A percentile compares a stretch with the other conserved stretches of the same genome.
Conservation (phyloP, 208 protist species). For the Naegleria gruberi region DNA sequence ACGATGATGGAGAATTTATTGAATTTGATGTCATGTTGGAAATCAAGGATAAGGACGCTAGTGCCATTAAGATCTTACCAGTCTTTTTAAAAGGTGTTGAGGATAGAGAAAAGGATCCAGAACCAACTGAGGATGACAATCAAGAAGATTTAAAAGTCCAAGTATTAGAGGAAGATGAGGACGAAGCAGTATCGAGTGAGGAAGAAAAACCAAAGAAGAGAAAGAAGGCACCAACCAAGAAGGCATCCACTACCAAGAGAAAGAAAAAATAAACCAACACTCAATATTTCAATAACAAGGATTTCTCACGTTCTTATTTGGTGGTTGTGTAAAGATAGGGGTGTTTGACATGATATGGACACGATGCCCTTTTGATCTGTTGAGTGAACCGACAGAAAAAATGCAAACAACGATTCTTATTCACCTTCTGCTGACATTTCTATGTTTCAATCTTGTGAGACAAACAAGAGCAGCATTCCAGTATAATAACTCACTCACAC, state of each 20-base stretch:
- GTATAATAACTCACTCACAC: no score
- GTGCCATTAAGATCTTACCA: background rate
- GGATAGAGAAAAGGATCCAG: background rate
- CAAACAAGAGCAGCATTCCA: no score
- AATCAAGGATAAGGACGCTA: slow-evolving; percentile 11
- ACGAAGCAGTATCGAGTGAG: background rate
- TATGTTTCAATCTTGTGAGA: no score
- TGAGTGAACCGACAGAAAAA: no score
- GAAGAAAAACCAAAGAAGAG: background rate
- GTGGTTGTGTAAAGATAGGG: no score
- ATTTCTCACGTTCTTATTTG: no score
- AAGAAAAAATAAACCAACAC: no score
- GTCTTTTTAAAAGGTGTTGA: background rate
- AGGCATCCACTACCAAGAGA: background rate
- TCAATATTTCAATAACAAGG: no score
- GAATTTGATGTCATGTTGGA: slow-evolving; percentile 15
- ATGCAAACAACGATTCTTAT: no score
- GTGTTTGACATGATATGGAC: no score
- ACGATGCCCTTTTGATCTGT: no score
- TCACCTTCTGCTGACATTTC: no score
- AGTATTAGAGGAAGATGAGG: background rate
- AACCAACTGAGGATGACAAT: background rate
- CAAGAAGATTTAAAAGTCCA: background rate
- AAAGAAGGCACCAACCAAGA: background rate
- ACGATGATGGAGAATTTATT: background rate